Evolutionary conservation across 2,329 filamentous ascomycete genomes (phyloP).

Genomic region (Ascochyta pisi): DNA sequence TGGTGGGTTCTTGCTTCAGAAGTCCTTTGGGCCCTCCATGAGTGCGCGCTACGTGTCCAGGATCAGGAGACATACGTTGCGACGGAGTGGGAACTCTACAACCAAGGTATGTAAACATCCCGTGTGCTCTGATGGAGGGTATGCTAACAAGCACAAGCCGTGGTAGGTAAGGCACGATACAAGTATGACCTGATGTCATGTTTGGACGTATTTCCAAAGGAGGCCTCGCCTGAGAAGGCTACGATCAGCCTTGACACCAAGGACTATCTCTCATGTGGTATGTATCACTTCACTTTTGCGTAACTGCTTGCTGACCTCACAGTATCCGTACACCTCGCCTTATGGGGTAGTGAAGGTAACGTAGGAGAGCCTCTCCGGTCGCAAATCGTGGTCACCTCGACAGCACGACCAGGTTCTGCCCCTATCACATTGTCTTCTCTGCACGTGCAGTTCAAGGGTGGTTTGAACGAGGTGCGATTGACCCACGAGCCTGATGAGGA

Average conservation of each 20-base stretch:
- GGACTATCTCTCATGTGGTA: conserved; percentile 59
- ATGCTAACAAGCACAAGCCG: conserved; percentile 34
- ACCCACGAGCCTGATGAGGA: conserved; percentile 30
- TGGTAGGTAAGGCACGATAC: conserved; percentile 43
- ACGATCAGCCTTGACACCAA: conserved; percentile 57
- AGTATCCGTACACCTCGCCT: conserved; percentile 61
- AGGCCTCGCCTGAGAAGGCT: conserved; percentile 50
- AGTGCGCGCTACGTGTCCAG: conserved; percentile 57
- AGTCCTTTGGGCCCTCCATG: conserved; percentile 61
- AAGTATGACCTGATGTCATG: conserved; percentile 57
- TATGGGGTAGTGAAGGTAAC: conserved; percentile 62
- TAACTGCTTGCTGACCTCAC: conserved; percentile 27
- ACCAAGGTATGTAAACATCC: conserved; percentile 31
- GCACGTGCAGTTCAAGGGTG: conserved; percentile 61
- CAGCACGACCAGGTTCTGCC: conserved; percentile 53
- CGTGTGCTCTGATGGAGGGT: too few relatives aligned
- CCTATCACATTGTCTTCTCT: conserved; percentile 59
- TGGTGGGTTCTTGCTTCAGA: conserved; percentile 65
- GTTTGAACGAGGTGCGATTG: conserved; percentile 42
- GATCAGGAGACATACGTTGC: conserved; percentile 58
- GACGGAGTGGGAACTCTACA: conserved; percentile 64
- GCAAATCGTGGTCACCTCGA: conserved; percentile 62
- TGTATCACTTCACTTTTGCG: conserved; percentile 44
- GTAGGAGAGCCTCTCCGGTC: conserved; percentile 65
- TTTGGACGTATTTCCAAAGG: conserved; percentile 48